These are phyloP conservation scores for Marsdenia floribunda DNA, from an alignment of 257 asterid species.

Conservation along the genomic window DNA sequence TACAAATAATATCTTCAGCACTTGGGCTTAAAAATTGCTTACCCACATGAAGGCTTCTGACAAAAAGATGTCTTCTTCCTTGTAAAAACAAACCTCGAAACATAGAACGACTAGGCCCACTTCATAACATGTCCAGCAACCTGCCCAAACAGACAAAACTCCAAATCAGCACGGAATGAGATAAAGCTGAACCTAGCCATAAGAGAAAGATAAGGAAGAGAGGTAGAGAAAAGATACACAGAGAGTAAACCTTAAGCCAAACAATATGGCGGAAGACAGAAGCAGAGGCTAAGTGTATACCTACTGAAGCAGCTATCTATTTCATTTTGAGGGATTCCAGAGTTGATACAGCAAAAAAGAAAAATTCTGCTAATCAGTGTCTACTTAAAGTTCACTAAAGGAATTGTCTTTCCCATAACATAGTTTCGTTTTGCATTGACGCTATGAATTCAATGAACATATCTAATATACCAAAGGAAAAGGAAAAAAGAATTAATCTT, in stretches of 20 bases:
- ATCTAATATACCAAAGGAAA: not conserved
- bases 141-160: constrained; percentile 4
- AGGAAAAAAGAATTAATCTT: not conserved
- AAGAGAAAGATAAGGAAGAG: not conserved
- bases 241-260: not conserved
- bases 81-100: constrained; percentile 39
- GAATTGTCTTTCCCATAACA: not conserved
- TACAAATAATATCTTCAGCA: constrained; percentile 56
- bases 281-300: not conserved
- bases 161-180: not conserved
- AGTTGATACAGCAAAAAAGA: not conserved
- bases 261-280: not conserved
- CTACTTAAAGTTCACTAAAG: not conserved
- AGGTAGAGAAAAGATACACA: not conserved
- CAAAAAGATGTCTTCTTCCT: constrained; percentile 34
- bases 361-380: not conserved
- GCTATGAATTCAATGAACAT: not conserved
- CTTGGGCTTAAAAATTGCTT: constrained; percentile 42
- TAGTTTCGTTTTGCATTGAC: not conserved
- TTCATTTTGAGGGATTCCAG: not conserved
- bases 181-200: not conserved
- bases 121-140: constrained; percentile 10
- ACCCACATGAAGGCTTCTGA: constrained; percentile 50
- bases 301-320: not conserved
- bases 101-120: constrained; percentile 42